Base-by-base conservation (phyloP, 345 rosid genomes). In the Melastoma malabathricum region DNA sequence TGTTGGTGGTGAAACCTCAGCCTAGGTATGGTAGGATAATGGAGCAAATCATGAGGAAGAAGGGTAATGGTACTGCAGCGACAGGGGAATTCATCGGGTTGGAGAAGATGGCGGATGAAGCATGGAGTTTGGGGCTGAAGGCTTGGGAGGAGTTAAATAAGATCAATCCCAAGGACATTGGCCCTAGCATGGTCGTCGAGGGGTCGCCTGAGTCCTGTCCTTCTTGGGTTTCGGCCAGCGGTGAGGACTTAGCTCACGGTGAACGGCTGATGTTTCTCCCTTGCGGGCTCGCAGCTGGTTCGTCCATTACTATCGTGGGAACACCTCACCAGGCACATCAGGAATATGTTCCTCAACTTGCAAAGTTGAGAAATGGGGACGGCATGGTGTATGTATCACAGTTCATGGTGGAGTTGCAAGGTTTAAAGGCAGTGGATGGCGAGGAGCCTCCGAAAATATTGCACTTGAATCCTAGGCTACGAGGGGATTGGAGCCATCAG, bases 371-470 rank as follows among this genome's bases (percentile, higher is more conserved):
- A 70, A 48, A 48, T 50, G 76, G 68, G 2, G 69, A 82, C 61
- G 86, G 83, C 12, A 59, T 54, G 72, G 96, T 83, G 55, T 57
- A 67, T 77, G 93, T 92, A 63, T 92, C 98, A 23, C 96, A 92
- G 61, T 92, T 92, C 62, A 79, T 82, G 93, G 78, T 92, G 58
- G 98, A 92, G 72, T 63, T 92, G 68, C 96, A 87, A 73, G 96
- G 98, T 41, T 55, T 92, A 59, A 84, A 87, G 76, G 73, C 83
- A 0, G 98, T 84, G 29, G 96, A 82, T 57, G 98, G 88, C 49
- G 98, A 92, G 74, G 94, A 82, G 65, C 96, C 96, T 0, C 98
- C 98, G 12, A 92, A 77, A 74, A 87, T 92, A 74, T 69, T 92
- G 55, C 98, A 92, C 72, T 63, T 92, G 63, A 92, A 92, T 67